A percentile compares a stretch with the other conserved stretches of the same genome.
Conservation (phyloP, 805 yeast species). For the Candida xiaguanensis region DNA sequence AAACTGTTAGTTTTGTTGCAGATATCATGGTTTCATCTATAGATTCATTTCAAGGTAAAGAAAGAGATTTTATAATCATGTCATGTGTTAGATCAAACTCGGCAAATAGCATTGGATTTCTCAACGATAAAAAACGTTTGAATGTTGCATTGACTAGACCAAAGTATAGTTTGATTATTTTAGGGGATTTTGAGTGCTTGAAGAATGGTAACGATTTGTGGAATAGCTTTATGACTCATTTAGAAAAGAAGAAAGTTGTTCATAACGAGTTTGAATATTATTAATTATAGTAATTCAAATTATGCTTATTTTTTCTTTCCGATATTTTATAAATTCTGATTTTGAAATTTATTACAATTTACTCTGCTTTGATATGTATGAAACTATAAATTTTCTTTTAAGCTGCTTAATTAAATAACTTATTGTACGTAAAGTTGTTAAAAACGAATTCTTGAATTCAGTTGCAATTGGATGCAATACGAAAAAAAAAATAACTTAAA, state of each 20-base stretch:
- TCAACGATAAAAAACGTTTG: constrained; percentile 78
- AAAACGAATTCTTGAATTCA: no score
- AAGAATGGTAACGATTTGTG: constrained; percentile 47
- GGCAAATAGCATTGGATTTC: constrained; percentile 70
- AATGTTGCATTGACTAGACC: constrained; percentile 91
- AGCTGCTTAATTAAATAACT: no score
- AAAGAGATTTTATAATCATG: constrained; percentile 47
- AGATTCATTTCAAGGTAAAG: constrained; percentile 60
- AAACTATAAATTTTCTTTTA: no score
- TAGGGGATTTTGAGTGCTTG: constrained; percentile 39
- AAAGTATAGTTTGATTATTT: constrained; percentile 62
- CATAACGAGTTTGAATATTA: not conserved
- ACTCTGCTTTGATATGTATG: no score
- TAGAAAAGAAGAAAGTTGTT: not conserved
- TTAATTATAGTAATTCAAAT: no score
- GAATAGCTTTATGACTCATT: constrained; percentile 20
- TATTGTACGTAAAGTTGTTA: no score
- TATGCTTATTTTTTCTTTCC: no score
- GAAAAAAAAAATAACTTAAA: no score
- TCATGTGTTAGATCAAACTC: constrained; percentile 66
- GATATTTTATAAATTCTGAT: no score
- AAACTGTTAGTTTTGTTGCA: constrained; percentile 45
- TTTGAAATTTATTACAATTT: no score
- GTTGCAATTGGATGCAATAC: no score
- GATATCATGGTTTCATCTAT: constrained; percentile 53